Evolutionary conservation across 2,329 filamentous ascomycete genomes (phyloP).

Genomic region (Amphichorda felina): DNA sequence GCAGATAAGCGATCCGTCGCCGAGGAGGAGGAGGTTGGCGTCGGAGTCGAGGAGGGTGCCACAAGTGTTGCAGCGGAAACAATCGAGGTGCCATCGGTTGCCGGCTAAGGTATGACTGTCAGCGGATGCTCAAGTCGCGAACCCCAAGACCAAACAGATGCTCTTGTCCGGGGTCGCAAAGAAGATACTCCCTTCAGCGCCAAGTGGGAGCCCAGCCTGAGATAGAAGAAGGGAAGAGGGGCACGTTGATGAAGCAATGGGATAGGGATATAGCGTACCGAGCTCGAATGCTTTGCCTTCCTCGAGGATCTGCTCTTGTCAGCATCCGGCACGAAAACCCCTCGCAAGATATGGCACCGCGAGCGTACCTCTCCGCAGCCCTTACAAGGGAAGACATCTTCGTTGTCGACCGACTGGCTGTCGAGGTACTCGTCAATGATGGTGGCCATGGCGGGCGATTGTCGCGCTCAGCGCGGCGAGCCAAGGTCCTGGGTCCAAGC

Average conservation of each 20-base stretch:
- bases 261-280: slow-evolving; percentile 41
- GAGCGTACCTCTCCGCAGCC: slow-evolving; percentile 71
- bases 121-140: slow-evolving; percentile 13
- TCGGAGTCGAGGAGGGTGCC: slow-evolving; percentile 93
- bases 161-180: too few relatives aligned
- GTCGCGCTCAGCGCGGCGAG: slow-evolving; percentile 1
- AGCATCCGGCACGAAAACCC: slow-evolving; percentile 2
- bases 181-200: too few relatives aligned
- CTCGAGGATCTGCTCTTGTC: slow-evolving; percentile 64
- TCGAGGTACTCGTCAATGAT: slow-evolving; percentile 51
- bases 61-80: slow-evolving; percentile 96
- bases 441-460: slow-evolving; percentile 26
- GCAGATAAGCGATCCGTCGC: slow-evolving; percentile 95
- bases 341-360: slow-evolving; percentile 1
- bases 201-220: neutral
- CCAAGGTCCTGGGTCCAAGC: too few relatives aligned
- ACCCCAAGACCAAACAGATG: too few relatives aligned
- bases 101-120: slow-evolving; percentile 48
- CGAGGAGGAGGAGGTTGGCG: slow-evolving; percentile 90
- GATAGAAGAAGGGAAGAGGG: neutral
- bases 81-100: slow-evolving; percentile 97
- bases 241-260: too few relatives aligned
- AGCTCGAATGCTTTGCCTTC: slow-evolving; percentile 98
- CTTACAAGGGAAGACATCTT: slow-evolving; percentile 84
- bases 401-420: slow-evolving; percentile 53